These are phyloP conservation scores for Galeopsis tetrahit DNA, from an alignment of 257 asterid species.

Conservation along the genomic window DNA sequence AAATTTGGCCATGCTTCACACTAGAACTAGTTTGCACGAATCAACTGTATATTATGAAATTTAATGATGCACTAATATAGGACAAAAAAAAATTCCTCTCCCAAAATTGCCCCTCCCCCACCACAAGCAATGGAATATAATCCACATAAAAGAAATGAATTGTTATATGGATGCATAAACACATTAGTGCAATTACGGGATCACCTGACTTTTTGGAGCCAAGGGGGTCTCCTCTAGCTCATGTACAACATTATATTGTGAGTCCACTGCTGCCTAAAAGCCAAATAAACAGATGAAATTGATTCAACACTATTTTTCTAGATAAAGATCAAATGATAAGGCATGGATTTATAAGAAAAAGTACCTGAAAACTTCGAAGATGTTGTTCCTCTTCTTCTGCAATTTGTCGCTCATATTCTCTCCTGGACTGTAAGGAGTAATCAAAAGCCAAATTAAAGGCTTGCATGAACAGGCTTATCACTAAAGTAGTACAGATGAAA, in stretches of 20 bases:
- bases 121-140: conserved; percentile 6
- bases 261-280: conserved; percentile 86
- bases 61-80: conserved; percentile 17
- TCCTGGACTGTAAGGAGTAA: conserved; percentile 64
- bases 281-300: conserved; percentile 24
- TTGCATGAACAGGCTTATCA: conserved; percentile 25
- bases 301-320: conserved; percentile 18
- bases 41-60: not conserved
- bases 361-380: conserved; percentile 83
- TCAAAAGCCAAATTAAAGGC: conserved; percentile 35
- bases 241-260: conserved; percentile 54
- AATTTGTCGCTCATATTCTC: conserved; percentile 73
- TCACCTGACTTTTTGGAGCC: conserved; percentile 62
- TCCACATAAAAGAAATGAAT: not conserved
- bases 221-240: conserved; percentile 72
- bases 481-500: conserved; percentile 24
- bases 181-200: conserved; percentile 22
- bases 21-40: conserved; percentile 7
- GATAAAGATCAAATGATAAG: conserved; percentile 25
- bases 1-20: not conserved
- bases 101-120: not conserved
- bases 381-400: conserved; percentile 84
- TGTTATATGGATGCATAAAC: conserved; percentile 18
- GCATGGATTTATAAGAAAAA: conserved; percentile 21
- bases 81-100: not conserved